phyloP scores from a whole-genome alignment of 2,329 filamentous ascomycete species.

The Penicillium brevicompactum region DNA sequence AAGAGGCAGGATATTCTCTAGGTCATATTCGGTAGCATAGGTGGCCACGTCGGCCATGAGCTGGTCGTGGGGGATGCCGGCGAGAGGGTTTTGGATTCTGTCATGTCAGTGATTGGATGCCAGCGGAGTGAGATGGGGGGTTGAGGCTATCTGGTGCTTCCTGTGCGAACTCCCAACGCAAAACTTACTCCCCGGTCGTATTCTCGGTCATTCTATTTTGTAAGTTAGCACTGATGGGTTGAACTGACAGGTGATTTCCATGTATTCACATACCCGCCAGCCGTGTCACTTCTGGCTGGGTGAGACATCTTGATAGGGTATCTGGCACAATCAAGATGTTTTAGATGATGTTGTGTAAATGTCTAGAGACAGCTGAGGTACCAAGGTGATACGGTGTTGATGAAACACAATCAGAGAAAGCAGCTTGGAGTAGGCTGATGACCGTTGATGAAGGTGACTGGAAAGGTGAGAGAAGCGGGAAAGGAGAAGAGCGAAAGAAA shows the following conservation, averaged over 20 bases:
- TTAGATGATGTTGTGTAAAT: too few relatives aligned
- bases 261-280: slow-evolving; percentile 9
- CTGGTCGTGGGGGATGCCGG: slow-evolving; percentile 12
- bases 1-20: slow-evolving; percentile 56
- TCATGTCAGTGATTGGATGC: background rate
- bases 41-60: slow-evolving; percentile 15
- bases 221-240: background rate
- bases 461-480: too few relatives aligned
- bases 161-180: too few relatives aligned
- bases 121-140: too few relatives aligned
- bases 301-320: slow-evolving; percentile 8
- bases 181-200: slow-evolving; percentile 19
- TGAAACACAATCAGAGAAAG: too few relatives aligned
- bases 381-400: too few relatives aligned
- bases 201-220: slow-evolving; percentile 18
- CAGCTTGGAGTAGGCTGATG: too few relatives aligned
- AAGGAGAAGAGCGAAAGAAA: too few relatives aligned
- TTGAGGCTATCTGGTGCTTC: too few relatives aligned
- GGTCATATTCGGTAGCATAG: slow-evolving; percentile 56
- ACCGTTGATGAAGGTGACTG: too few relatives aligned
- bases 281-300: background rate
- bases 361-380: too few relatives aligned
- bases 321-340: too few relatives aligned
- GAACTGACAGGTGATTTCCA: background rate
- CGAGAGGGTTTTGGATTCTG: slow-evolving; percentile 22